These are phyloP conservation scores for Pistacia atlantica DNA, from an alignment of 345 rosid genomes.

Conservation along the genomic window DNA sequence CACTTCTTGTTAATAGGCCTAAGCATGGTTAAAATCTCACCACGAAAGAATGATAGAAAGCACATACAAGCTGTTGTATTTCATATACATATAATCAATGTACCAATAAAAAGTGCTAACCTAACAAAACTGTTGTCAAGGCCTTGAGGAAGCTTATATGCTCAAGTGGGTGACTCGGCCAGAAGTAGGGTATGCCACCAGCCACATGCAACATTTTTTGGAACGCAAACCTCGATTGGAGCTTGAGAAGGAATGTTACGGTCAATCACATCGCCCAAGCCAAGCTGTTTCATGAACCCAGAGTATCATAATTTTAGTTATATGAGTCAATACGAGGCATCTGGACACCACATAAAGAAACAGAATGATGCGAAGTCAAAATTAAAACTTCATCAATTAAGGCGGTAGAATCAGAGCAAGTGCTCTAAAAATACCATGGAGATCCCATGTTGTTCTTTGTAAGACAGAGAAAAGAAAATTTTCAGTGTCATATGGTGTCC, in stretches of 20 bases:
- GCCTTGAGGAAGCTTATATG: slow-evolving; percentile 13
- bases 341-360: not conserved
- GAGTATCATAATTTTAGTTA: slow-evolving; percentile 7
- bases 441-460: not conserved
- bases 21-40: slow-evolving; percentile 18
- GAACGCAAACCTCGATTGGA: slow-evolving; percentile 56
- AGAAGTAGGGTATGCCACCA: slow-evolving; percentile 99
- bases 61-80: slow-evolving; percentile 18
- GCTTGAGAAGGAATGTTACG: slow-evolving; percentile 80
- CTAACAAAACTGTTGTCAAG: slow-evolving; percentile 63
- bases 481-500: not conserved
- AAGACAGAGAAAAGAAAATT: not conserved
- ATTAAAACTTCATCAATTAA: not conserved
- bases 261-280: slow-evolving; percentile 86
- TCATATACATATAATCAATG: slow-evolving; percentile 23
- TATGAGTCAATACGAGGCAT: not conserved
- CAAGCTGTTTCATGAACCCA: slow-evolving; percentile 66
- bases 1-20: not conserved
- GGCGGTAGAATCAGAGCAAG: not conserved
- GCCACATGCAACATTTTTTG: slow-evolving; percentile 78
- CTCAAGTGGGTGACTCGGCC: slow-evolving; percentile 60
- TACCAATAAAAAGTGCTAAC: slow-evolving; percentile 34
- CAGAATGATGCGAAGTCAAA: not conserved
- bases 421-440: not conserved
- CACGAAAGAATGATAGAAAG: slow-evolving; percentile 35